Conservation (phyloP, 352 stramenopile species). For the Globisporangium nunn region DNA sequence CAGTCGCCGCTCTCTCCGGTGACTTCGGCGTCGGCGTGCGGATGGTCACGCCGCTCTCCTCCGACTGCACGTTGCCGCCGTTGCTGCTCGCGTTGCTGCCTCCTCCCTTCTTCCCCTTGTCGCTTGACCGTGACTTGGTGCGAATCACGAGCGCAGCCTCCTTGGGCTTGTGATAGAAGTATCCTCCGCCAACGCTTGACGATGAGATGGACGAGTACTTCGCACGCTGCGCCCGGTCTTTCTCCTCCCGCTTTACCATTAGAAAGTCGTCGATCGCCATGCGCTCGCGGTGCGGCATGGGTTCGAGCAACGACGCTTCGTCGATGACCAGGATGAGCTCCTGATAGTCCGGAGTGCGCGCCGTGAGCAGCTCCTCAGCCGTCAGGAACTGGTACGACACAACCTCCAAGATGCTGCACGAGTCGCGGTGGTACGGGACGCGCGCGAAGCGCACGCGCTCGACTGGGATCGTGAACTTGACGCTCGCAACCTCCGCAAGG, state of each 20-base stretch:
- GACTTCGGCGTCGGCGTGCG: slow-evolving; percentile 21
- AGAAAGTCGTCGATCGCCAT: slow-evolving; percentile 52
- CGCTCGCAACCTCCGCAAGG: slow-evolving; percentile 27
- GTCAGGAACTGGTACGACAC: slow-evolving; percentile 36
- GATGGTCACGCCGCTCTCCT: slow-evolving; percentile 45
- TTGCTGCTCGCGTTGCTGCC: slow-evolving; percentile 44
- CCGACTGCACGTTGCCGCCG: slow-evolving; percentile 21
- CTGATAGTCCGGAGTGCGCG: slow-evolving; percentile 41
- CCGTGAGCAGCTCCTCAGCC: slow-evolving; percentile 18
- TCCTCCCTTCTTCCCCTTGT: slow-evolving; percentile 32
- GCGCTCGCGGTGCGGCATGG: slow-evolving; percentile 39
- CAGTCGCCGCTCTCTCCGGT: slow-evolving; percentile 2
- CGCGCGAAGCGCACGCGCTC: slow-evolving; percentile 51
- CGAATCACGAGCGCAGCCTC: slow-evolving; percentile 74
- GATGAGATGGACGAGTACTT: slow-evolving; percentile 36
- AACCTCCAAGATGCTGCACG: slow-evolving; percentile 72
- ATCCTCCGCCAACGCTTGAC: slow-evolving; percentile 18
- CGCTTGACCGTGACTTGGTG: slow-evolving; percentile 58
- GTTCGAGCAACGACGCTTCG: slow-evolving; percentile 21
- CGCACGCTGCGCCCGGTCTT: slow-evolving; percentile 26
- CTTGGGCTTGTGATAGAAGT: slow-evolving; percentile 64
- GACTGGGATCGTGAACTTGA: slow-evolving; percentile 34
- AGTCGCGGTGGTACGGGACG: slow-evolving; percentile 54
- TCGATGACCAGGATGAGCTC: slow-evolving; percentile 69
- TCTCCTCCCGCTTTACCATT: slow-evolving; percentile 54